Evolutionary conservation across 148 eudicot species (phyloP), one percentile per base, ranked within the genome.

Genomic region (Silene latifolia): DNA sequence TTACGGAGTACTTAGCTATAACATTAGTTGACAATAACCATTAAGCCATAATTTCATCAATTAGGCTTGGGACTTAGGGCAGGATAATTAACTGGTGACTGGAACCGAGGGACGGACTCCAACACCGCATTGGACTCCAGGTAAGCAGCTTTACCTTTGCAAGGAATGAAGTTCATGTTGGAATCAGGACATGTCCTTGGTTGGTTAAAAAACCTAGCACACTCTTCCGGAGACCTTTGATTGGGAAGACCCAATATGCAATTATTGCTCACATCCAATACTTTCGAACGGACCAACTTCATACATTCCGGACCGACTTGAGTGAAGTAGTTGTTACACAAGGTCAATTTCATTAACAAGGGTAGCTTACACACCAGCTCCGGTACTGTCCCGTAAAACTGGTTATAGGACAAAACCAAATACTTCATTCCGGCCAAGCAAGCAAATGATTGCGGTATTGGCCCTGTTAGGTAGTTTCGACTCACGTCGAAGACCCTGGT

Each of bases 221-320:
- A 87, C 13, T 74, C 73, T 3, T 63, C 58, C 1, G 76, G 1
- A 0, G 73, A 46, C 44, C 69, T 83, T 20, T 87, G 88, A 5
- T 44, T 5, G 0, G 82, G 88, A 44, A 81, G 82, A 42, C 78
- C 88, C 39, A 51, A 21, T 54, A 87, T 78, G 60, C 90, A 87
- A 47, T 87, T 85, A 63, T 42, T 66, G 2, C 15, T 71, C 0
- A 85, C 82, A 47, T 85, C 82, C 67, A 87, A 80, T 56, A 70
- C 66, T 0, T 72, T 73, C 7, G 46, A 73, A 0, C 19, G 29
- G 20, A 85, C 76, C 77, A 87, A 56, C 27, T 82, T 71, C 82
- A 85, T 75, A 73, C 90, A 87, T 53, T 66, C 67, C 0, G 85
- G 85, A 25, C 88, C 90, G 57, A 87, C 88, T 73, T 83, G 76